Evolutionary conservation across 2,329 filamentous ascomycete species (phyloP).

Genomic region (Hypocreales sp.): DNA sequence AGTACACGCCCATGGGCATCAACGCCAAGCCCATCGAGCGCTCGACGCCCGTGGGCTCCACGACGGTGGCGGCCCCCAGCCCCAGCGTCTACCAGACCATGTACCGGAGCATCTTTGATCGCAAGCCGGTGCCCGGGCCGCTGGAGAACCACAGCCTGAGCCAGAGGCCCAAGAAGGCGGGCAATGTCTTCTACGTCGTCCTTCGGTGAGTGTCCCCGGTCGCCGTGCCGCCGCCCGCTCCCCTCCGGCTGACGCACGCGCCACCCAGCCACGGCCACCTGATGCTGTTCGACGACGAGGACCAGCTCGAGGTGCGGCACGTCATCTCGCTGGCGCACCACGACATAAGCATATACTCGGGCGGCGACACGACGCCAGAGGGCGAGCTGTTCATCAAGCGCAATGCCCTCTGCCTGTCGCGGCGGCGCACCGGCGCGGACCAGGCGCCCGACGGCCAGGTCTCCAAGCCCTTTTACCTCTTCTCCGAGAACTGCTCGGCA

Average conservation of each 20-base stretch:
- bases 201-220: slow-evolving; percentile 43
- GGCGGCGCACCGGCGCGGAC: slow-evolving; percentile 41
- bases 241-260: slow-evolving; percentile 3
- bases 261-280: slow-evolving; percentile 70
- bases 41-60: slow-evolving; percentile 61
- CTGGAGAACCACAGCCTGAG: slow-evolving; percentile 31
- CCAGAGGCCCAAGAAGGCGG: slow-evolving; percentile 46
- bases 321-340: slow-evolving; percentile 89
- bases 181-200: slow-evolving; percentile 89
- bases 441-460: slow-evolving; percentile 36
- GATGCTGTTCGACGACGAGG: slow-evolving; percentile 93
- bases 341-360: slow-evolving; percentile 70
- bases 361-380: slow-evolving; percentile 63
- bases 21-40: slow-evolving; percentile 87
- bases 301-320: slow-evolving; percentile 89
- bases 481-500: slow-evolving; percentile 86
- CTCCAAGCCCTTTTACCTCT: slow-evolving; percentile 81
- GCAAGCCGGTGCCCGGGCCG: slow-evolving; percentile 39
- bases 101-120: slow-evolving; percentile 91
- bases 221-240: neutral
- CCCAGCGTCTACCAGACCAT: slow-evolving; percentile 96
- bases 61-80: slow-evolving; percentile 62
- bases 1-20: slow-evolving; percentile 82
- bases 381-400: slow-evolving; percentile 93
- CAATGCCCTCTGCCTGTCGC: slow-evolving; percentile 71